A percentile compares a stretch with the other conserved stretches of the same genome.
phyloP scores from a whole-genome alignment of 768 basidiomycete genomes.

The Xerocomellus dryophilus region DNA sequence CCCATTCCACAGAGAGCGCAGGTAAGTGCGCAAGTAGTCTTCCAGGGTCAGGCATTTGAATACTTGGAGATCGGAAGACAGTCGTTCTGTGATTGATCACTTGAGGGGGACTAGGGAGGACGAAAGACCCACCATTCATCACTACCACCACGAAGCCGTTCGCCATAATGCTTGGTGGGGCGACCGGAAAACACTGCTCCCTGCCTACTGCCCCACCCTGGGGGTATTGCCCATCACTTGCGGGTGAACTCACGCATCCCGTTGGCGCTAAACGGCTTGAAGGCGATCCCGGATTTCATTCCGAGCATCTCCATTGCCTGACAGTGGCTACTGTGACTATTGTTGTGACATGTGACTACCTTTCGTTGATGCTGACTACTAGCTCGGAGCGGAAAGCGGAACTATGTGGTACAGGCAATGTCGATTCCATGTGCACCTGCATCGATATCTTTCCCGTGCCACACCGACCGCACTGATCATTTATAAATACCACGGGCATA shows the following conservation, averaged over 20 bases:
- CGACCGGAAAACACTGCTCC: too few relatives aligned
- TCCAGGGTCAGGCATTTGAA: too few relatives aligned
- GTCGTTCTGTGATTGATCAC: background rate
- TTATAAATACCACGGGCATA: background rate
- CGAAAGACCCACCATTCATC: too few relatives aligned
- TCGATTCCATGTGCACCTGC: constrained; percentile 14
- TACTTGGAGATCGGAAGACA: too few relatives aligned
- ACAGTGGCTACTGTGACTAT: background rate
- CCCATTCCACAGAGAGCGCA: background rate
- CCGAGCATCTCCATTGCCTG: too few relatives aligned
- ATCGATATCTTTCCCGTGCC: constrained; percentile 24
- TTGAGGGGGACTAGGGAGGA: background rate
- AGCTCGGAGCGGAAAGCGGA: constrained; percentile 23
- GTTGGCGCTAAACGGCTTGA: too few relatives aligned
- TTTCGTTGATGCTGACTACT: background rate
- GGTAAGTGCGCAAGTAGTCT: background rate
- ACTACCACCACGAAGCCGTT: too few relatives aligned
- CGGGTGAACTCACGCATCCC: too few relatives aligned
- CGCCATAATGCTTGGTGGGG: too few relatives aligned
- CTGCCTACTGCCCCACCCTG: too few relatives aligned
- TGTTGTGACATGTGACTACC: constrained; percentile 4
- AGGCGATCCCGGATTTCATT: too few relatives aligned
- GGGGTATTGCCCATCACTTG: too few relatives aligned
- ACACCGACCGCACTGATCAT: background rate
- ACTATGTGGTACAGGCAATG: constrained; percentile 25